These are phyloP conservation scores for Aspergillus terreus DNA, from an alignment of 2,329 filamentous ascomycete genomes.

Conservation along the genomic window DNA sequence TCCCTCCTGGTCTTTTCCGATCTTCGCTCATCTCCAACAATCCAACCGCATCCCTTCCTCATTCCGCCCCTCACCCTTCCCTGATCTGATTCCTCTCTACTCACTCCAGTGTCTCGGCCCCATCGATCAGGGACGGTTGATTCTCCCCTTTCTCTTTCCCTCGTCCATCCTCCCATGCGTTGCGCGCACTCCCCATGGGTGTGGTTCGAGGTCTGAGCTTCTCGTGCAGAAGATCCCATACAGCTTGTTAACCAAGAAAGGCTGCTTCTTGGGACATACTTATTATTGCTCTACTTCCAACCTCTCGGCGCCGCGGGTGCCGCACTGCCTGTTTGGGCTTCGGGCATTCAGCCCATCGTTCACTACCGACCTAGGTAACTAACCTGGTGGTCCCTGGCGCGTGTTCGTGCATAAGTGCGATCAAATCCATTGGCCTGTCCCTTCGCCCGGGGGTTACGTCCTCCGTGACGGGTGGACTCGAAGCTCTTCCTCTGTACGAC, in stretches of 20 bases:
- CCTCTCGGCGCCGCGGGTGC: slow-evolving; percentile 11
- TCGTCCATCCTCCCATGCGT: background rate
- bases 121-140: too few species aligned
- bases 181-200: background rate
- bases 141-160: too few species aligned
- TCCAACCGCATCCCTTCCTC: background rate
- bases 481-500: slow-evolving; percentile 13
- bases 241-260: background rate
- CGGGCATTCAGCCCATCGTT: slow-evolving; percentile 21
- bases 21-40: background rate
- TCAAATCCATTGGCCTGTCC: slow-evolving; percentile 19
- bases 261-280: background rate
- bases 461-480: slow-evolving; percentile 7
- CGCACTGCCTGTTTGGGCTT: slow-evolving; percentile 18
- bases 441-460: slow-evolving; percentile 7
- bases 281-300: slow-evolving; percentile 2
- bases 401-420: slow-evolving; percentile 32
- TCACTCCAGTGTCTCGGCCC: background rate
- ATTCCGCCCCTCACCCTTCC: background rate
- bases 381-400: slow-evolving; percentile 19
- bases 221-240: background rate
- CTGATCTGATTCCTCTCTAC: background rate
- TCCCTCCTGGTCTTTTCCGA: background rate
- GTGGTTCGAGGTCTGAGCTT: background rate
- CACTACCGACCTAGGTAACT: slow-evolving; percentile 4